Percentiles rank a stretch among this genome's conserved stretches.
These are phyloP conservation scores for Kwoniella heveanensis DNA, from an alignment of 768 basidiomycete species.

Conservation along the genomic window DNA sequence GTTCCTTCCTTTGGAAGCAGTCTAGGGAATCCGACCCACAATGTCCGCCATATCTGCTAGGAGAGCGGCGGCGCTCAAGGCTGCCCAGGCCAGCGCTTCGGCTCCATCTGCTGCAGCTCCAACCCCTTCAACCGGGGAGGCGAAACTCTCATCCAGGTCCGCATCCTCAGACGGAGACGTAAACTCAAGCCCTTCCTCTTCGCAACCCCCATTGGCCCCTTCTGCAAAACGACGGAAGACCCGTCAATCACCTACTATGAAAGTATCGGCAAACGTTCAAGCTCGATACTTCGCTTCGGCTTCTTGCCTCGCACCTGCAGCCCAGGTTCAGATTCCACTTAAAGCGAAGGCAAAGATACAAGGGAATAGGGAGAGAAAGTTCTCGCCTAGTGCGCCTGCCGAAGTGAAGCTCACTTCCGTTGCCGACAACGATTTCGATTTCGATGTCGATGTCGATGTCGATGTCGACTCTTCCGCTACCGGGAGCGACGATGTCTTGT, in stretches of 20 bases:
- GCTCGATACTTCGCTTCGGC: background rate
- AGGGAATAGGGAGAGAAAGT: constrained; percentile 7
- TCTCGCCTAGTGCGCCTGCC: constrained; percentile 25
- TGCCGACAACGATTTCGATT: constrained; percentile 11
- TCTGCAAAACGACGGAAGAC: constrained; percentile 11
- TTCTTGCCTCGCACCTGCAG: background rate
- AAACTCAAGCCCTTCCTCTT: background rate
- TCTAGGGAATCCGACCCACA: background rate
- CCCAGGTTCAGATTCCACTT: too few species aligned
- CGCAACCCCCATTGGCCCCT: background rate
- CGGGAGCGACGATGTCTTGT: constrained; percentile 16
- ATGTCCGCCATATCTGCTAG: constrained; percentile 52
- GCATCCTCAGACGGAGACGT: background rate
- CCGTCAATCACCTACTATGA: constrained; percentile 5
- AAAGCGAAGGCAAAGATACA: background rate
- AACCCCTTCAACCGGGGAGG: background rate
- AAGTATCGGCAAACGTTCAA: background rate
- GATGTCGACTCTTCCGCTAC: constrained; percentile 22
- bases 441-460: background rate
- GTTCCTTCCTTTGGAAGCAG: background rate
- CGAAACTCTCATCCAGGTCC: too few species aligned
- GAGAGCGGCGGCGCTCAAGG: constrained; percentile 36
- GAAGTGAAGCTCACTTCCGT: background rate
- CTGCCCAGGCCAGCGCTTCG: constrained; percentile 11
- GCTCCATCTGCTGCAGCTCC: constrained; percentile 2